A percentile compares a stretch with the other conserved stretches of the same genome.
Conservation (phyloP, 2,329 filamentous ascomycete species). For the Claviceps maximensis region DNA sequence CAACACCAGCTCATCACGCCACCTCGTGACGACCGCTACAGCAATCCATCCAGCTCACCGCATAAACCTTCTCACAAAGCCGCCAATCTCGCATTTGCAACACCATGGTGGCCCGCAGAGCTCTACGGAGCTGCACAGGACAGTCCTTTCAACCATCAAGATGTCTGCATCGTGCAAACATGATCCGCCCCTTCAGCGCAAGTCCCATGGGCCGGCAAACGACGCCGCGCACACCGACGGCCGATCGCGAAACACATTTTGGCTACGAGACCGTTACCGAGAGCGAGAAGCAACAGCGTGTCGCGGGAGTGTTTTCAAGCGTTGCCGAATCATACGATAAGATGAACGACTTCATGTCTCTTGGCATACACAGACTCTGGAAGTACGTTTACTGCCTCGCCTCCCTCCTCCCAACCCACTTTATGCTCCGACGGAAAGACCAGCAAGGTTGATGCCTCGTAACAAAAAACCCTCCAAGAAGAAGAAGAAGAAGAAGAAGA, state of each 20-base stretch:
- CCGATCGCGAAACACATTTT: conserved; percentile 66
- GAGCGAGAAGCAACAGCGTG: conserved; percentile 56
- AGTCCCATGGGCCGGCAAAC: conserved; percentile 13
- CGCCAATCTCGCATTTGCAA: neutral
- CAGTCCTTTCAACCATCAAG: conserved; percentile 11
- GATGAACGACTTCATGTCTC: conserved; percentile 99
- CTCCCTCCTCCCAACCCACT: too few relatives aligned
- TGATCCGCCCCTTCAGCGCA: conserved; percentile 17
- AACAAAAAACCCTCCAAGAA: too few relatives aligned
- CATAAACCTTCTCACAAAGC: neutral
- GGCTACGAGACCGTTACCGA: conserved; percentile 79
- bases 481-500: neutral
- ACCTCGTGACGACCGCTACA: neutral
- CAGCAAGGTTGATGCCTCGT: neutral
- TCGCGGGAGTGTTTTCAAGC: conserved; percentile 84
- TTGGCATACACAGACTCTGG: conserved; percentile 94
- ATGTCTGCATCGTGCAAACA: conserved; percentile 6
- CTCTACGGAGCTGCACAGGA: conserved; percentile 16
- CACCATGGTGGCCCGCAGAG: conserved; percentile 18
- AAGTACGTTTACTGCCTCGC: conserved; percentile 38
- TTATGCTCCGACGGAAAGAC: too few relatives aligned
- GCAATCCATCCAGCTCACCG: neutral
- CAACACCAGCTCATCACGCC: neutral
- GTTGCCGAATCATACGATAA: conserved; percentile 90
- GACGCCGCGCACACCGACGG: conserved; percentile 13